Percentiles rank a stretch among this genome's conserved stretches.
These are phyloP conservation scores for Furcasterigmium furcatum DNA, from an alignment of 2,329 filamentous ascomycete genomes.

Conservation along the genomic window DNA sequence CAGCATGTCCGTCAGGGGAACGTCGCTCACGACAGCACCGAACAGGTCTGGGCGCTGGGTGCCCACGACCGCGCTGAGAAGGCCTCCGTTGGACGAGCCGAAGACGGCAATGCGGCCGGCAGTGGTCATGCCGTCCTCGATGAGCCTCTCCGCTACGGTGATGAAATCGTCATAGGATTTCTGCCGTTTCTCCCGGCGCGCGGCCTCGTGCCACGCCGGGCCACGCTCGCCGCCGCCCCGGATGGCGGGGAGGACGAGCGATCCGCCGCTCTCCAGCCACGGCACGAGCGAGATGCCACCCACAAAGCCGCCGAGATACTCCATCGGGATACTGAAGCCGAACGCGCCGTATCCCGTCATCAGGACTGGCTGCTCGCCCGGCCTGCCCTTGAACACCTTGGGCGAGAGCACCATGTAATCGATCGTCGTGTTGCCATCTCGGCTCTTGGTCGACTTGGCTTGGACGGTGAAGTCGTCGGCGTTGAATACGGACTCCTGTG, in stretches of 20 bases:
- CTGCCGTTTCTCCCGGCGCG: not conserved
- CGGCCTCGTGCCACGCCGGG: constrained; percentile 1
- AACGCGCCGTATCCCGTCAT: constrained; percentile 2
- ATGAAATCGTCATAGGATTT: constrained; percentile 3
- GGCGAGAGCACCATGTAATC: constrained; percentile 1
- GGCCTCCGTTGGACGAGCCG: not conserved
- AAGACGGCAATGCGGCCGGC: constrained; percentile 1
- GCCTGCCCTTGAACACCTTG: not conserved
- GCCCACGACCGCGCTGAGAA: not conserved
- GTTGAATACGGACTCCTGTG: not conserved
- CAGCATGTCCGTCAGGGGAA: constrained; percentile 3
- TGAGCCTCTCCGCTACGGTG: constrained; percentile 1
- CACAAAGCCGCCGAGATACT: not conserved
- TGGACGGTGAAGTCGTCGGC: not conserved
- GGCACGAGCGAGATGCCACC: constrained; percentile 1
- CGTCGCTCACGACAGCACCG: constrained; percentile 3
- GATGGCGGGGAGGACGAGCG: constrained; percentile 1
- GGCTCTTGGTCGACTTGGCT: not conserved
- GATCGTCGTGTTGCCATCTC: not conserved
- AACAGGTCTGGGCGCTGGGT: constrained; percentile 2
- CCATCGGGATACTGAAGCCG: not conserved
- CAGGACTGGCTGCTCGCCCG: not conserved
- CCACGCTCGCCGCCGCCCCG: constrained; percentile 3
- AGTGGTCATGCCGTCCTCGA: not conserved
- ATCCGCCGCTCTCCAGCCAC: not conserved